These are phyloP conservation scores for Cutaneotrichosporon cutaneum DNA, from an alignment of 1,284 basidiomycete species.

Conservation along the genomic window DNA sequence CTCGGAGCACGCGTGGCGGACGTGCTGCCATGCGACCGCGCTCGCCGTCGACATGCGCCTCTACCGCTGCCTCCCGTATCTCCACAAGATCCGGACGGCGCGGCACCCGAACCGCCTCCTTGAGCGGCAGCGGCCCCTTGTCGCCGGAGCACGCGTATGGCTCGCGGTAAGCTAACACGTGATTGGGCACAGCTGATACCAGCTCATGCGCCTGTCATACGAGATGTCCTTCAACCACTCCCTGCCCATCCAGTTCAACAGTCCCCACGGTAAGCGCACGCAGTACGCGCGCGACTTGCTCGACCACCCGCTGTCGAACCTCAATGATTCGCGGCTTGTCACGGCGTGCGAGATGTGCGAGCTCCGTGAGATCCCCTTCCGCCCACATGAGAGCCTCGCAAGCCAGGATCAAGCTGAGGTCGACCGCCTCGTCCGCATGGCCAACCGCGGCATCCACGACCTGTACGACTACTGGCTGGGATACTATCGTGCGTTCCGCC, in stretches of 20 bases:
- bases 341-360: constrained; percentile 30
- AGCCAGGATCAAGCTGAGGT: constrained; percentile 18
- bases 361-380: constrained; percentile 18
- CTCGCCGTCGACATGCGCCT: constrained; percentile 40
- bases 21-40: constrained; percentile 36
- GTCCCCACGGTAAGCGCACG: constrained; percentile 16
- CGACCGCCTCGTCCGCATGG: constrained; percentile 26
- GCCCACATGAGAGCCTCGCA: constrained; percentile 19
- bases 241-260: constrained; percentile 26
- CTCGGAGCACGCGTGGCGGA: constrained; percentile 32
- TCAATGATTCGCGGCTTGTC: constrained; percentile 33
- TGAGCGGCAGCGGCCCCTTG: constrained; percentile 21
- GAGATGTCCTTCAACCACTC: constrained; percentile 38
- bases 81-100: constrained; percentile 30
- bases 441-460: constrained; percentile 23
- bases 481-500: constrained; percentile 23
- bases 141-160: constrained; percentile 34
- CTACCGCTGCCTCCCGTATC: constrained; percentile 33
- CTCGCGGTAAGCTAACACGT: constrained; percentile 17
- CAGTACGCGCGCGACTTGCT: constrained; percentile 29
- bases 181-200: background rate
- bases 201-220: constrained; percentile 20
- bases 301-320: constrained; percentile 31
- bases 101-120: constrained; percentile 13
- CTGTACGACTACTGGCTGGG: constrained; percentile 30